Percentiles rank a stretch among this genome's conserved stretches.
Conservation (phyloP, 2,329 filamentous ascomycete species). For the Sporothrix protearum region DNA sequence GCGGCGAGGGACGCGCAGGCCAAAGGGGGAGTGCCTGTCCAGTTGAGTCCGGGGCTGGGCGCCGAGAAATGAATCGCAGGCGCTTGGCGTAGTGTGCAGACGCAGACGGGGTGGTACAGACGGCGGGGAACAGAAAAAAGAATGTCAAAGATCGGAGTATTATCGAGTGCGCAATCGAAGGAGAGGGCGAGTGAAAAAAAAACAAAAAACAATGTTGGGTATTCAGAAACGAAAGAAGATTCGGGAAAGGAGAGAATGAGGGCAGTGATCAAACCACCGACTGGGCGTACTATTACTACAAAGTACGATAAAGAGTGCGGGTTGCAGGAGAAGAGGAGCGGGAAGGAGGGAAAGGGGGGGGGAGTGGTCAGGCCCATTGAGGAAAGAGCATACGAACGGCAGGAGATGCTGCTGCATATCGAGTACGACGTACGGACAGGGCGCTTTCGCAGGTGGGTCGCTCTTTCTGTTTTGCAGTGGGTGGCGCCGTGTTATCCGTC, state of each 20-base stretch:
- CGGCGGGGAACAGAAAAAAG: neutral
- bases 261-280: conserved; percentile 8
- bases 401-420: neutral
- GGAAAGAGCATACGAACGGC: neutral
- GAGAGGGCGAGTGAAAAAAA: neutral
- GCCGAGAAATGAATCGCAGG: conserved; percentile 20
- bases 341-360: conserved; percentile 1
- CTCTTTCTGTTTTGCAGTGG: neutral
- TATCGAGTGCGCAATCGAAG: neutral
- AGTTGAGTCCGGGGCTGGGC: conserved; percentile 21
- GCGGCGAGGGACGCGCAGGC: neutral
- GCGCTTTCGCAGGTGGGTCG: conserved; percentile 11
- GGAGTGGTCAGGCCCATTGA: neutral
- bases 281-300: neutral
- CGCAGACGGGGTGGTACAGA: neutral
- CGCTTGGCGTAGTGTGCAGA: conserved; percentile 12
- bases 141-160: conserved; percentile 1
- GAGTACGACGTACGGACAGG: neutral
- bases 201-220: neutral
- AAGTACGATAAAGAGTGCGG: neutral
- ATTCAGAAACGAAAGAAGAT: neutral
- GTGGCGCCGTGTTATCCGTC: conserved; percentile 15
- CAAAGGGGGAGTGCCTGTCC: conserved; percentile 8
- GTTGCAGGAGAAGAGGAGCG: conserved; percentile 12
- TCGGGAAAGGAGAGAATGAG: conserved; percentile 2